Percentiles rank a stretch among this genome's conserved stretches.
phyloP scores from a whole-genome alignment of 208 protist genomes.

The Crithidia brevicula region DNA sequence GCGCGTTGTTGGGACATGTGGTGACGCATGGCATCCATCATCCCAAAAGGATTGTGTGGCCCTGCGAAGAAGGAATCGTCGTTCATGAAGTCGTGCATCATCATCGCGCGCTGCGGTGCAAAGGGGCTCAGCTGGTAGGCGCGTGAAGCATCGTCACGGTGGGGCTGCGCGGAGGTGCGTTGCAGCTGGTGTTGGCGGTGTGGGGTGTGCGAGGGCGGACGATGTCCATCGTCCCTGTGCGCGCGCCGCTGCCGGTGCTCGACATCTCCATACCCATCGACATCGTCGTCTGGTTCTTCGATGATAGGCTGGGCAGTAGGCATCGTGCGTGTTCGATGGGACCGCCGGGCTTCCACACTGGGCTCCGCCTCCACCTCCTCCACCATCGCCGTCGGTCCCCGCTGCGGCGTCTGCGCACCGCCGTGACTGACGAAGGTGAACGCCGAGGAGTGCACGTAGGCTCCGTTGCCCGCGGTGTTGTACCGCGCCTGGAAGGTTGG shows the following conservation, averaged over 20 bases:
- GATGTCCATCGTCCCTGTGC: not conserved
- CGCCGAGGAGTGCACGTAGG: conserved; percentile 12
- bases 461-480: conserved; percentile 10
- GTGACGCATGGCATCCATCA: conserved; percentile 35
- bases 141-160: not conserved
- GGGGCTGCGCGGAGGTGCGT: not conserved
- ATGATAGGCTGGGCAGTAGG: conserved; percentile 37
- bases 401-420: not conserved
- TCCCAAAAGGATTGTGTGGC: conserved; percentile 24
- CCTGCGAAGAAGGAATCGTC: conserved; percentile 23
- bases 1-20: conserved; percentile 31
- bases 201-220: not conserved
- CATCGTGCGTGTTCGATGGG: not conserved
- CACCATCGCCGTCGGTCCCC: conserved; percentile 11
- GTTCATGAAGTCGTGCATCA: conserved; percentile 17
- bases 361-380: not conserved
- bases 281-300: conserved; percentile 50
- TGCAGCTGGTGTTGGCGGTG: not conserved
- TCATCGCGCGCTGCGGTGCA: not conserved
- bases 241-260: not conserved
- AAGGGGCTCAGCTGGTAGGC: conserved; percentile 6
- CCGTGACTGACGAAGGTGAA: conserved; percentile 17
- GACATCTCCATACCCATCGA: not conserved
- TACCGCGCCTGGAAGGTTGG: conserved; percentile 32
- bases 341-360: not conserved